A percentile compares a stretch with the other conserved stretches of the same genome.
phyloP scores from a whole-genome alignment of 345 rosid genomes.

The Arabidopsis thaliana region TAIR10.1 NC_003070.9:89001-89500 shows the following conservation, averaged over 20 bases:
- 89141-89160: not conserved
- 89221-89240: slow-evolving; percentile 39
- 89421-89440: slow-evolving; percentile 41
- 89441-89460: slow-evolving; percentile 47
- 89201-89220: slow-evolving; percentile 38
- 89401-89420: slow-evolving; percentile 46
- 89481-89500: slow-evolving; percentile 44
- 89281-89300: not conserved
- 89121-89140: not conserved
- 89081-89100: not conserved
- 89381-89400: not conserved
- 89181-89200: slow-evolving; percentile 42
- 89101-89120: not conserved
- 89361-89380: not conserved
- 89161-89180: slow-evolving; percentile 41
- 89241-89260: slow-evolving; percentile 39
- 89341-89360: not conserved
- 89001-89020: slow-evolving; percentile 42
- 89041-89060: slow-evolving; percentile 44
- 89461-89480: slow-evolving; percentile 49
- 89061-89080: slow-evolving; percentile 38
- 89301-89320: too few species aligned
- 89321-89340: too few species aligned
- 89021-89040: slow-evolving; percentile 28
- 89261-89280: slow-evolving; percentile 19